phyloP scores from a whole-genome alignment of 2,329 filamentous ascomycete species.

The Pseudocercospora pini-densiflorae region DNA sequence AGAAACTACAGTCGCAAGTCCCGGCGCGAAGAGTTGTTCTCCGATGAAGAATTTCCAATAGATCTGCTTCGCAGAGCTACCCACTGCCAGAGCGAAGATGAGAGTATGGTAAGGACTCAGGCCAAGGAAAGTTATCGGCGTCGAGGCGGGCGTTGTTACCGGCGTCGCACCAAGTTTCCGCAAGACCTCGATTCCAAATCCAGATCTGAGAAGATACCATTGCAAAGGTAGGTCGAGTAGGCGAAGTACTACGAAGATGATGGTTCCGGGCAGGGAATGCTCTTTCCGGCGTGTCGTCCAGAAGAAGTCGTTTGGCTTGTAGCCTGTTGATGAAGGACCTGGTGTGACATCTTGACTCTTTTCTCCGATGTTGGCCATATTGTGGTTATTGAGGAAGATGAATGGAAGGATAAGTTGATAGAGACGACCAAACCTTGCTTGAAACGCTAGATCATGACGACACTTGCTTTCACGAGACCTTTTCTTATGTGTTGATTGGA shows the following conservation, averaged over 20 bases:
- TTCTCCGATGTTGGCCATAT: background rate
- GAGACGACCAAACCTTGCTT: background rate
- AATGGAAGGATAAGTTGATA: background rate
- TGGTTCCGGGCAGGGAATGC: constrained; percentile 23
- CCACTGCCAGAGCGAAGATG: constrained; percentile 30
- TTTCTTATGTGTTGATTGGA: background rate
- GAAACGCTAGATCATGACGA: background rate
- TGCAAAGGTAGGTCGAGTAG: constrained; percentile 30
- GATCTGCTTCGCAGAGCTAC: constrained; percentile 33
- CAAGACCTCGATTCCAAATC: constrained; percentile 13
- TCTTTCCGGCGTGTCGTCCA: constrained; percentile 14
- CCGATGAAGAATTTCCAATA: constrained; percentile 34
- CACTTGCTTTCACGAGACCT: background rate
- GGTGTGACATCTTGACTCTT: background rate
- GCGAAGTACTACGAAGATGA: constrained; percentile 25
- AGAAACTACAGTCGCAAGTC: constrained; percentile 24
- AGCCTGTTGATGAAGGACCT: constrained; percentile 13
- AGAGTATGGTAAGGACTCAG: constrained; percentile 31
- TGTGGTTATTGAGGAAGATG: background rate
- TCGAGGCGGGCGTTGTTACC: background rate
- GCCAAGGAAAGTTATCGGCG: constrained; percentile 13
- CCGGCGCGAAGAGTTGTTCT: constrained; percentile 25
- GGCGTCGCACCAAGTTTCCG: constrained; percentile 10
- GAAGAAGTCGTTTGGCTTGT: constrained; percentile 15
- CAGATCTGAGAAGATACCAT: constrained; percentile 28